These are phyloP conservation scores for Pichia terricola DNA, from an alignment of 1,139 yeast species.

Conservation along the genomic window DNA sequence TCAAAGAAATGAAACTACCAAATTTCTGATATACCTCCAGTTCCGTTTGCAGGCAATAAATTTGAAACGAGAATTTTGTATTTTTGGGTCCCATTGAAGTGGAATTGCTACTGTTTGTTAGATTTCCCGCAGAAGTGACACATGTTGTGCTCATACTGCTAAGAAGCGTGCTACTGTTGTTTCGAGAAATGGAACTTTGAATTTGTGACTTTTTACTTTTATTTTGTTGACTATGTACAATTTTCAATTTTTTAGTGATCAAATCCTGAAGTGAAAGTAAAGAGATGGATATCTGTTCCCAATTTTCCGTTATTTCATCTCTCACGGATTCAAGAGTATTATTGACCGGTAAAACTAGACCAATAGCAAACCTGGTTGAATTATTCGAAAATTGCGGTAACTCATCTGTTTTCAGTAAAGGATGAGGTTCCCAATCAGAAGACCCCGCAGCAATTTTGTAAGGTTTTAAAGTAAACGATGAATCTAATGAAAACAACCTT, in stretches of 20 bases:
- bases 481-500: constrained; percentile 30
- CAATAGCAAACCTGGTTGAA: constrained; percentile 36
- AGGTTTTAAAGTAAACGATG: constrained; percentile 14
- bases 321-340: constrained; percentile 25
- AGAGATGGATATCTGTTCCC: constrained; percentile 39
- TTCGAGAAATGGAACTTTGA: background rate
- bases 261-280: constrained; percentile 32
- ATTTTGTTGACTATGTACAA: constrained; percentile 11
- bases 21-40: constrained; percentile 32
- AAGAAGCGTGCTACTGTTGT: background rate
- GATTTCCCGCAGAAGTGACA: background rate
- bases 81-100: background rate
- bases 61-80: constrained; percentile 25
- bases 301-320: constrained; percentile 38
- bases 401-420: constrained; percentile 15
- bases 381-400: constrained; percentile 12
- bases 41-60: constrained; percentile 33
- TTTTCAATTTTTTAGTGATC: constrained; percentile 30
- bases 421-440: constrained; percentile 21
- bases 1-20: constrained; percentile 30
- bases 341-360: constrained; percentile 39
- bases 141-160: background rate
- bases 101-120: background rate
- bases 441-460: constrained; percentile 1
- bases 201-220: background rate